Evolutionary conservation across 2,329 filamentous ascomycete species (phyloP).

Genomic region (Hymenoscyphus albidus): DNA sequence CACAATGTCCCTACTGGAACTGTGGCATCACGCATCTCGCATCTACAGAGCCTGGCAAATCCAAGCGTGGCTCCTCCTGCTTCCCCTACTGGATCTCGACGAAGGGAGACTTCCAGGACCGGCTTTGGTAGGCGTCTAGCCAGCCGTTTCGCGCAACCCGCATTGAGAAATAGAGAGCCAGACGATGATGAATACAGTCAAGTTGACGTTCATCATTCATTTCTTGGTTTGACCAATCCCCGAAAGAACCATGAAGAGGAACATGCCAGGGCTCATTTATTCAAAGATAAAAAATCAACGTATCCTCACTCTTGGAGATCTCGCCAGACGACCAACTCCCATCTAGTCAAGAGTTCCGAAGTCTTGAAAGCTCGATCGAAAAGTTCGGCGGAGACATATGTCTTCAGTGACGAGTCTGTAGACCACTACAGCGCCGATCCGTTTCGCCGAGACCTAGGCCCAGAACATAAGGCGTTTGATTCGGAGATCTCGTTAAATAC

Average conservation of each 20-base stretch:
- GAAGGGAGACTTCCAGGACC: constrained; percentile 26
- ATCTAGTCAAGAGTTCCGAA: neutral
- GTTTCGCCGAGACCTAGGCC: constrained; percentile 11
- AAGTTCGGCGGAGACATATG: constrained; percentile 18
- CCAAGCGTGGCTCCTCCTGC: constrained; percentile 18
- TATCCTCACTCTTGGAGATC: neutral
- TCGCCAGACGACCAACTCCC: neutral
- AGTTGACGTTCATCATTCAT: constrained; percentile 32
- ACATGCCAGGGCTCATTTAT: constrained; percentile 17
- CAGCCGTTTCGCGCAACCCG: constrained; percentile 26
- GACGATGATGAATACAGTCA: constrained; percentile 29
- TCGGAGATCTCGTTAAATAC: constrained; percentile 25
- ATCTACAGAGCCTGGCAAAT: constrained; percentile 33
- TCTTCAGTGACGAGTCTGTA: neutral
- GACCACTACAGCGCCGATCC: constrained; percentile 6
- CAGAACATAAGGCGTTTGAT: constrained; percentile 15
- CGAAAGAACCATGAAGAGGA: constrained; percentile 28
- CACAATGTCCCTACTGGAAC: constrained; percentile 34
- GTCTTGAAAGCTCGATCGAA: neutral
- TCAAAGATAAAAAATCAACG: neutral
- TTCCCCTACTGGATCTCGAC: constrained; percentile 30
- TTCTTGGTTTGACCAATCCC: constrained; percentile 26
- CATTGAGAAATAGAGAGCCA: constrained; percentile 26
- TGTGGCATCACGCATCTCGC: constrained; percentile 35
- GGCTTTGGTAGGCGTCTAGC: constrained; percentile 35